Conservation (phyloP, 495 filamentous ascomycete species). For the Aspergillus saccharolyticus region DNA sequence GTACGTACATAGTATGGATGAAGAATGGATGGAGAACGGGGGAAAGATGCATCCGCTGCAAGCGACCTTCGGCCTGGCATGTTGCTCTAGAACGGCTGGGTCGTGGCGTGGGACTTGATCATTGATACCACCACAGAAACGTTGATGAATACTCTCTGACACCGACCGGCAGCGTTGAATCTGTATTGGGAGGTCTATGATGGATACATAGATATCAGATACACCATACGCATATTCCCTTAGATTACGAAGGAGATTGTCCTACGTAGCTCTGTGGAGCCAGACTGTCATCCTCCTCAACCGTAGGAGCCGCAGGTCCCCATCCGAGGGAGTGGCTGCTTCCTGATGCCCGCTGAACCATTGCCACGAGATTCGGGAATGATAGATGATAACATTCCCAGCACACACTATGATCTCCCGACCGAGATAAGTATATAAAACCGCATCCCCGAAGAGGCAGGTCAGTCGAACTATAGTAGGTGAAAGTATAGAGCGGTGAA, state of each 20-base stretch:
- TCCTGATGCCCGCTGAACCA: not conserved
- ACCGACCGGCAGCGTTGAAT: no score
- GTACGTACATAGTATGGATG: not conserved
- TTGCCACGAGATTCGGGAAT: not conserved
- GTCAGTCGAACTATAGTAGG: conserved; percentile 1
- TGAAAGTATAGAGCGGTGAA: conserved; percentile 11
- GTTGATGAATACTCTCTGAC: no score
- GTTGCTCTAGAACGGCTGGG: not conserved
- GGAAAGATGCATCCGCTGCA: no score
- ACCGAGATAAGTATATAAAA: not conserved
- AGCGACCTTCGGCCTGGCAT: not conserved
- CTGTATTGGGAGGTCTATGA: no score
- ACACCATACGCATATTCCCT: no score
- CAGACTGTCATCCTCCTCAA: not conserved
- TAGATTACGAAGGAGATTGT: not conserved
- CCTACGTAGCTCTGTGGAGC: not conserved
- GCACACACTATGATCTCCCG: not conserved
- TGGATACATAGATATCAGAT: no score
- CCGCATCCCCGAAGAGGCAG: not conserved
- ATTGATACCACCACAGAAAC: not conserved
- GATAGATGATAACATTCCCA: not conserved
- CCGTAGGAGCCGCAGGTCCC: not conserved
- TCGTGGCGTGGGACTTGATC: not conserved
- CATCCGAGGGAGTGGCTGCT: not conserved
- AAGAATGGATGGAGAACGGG: not conserved